These are phyloP conservation scores for Styphnolobium japonicum DNA, from an alignment of 306 rosid species.

Conservation along the genomic window DNA sequence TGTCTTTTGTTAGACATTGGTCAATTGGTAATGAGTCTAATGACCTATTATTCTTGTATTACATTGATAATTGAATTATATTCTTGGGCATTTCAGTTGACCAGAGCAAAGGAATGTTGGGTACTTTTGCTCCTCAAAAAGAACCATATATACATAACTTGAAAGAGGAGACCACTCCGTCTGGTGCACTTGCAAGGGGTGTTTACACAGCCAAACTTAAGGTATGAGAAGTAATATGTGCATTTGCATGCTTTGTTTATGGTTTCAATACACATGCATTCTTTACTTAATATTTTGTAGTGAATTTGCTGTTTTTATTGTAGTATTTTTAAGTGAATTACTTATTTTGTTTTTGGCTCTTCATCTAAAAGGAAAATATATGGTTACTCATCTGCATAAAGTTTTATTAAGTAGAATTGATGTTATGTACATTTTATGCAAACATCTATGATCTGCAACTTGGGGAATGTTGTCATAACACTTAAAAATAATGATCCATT, in stretches of 20 bases:
- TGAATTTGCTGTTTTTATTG: background rate
- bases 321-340: background rate
- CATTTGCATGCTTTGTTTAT: background rate
- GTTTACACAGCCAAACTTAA: conserved; percentile 75
- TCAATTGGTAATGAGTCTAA: background rate
- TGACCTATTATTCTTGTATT: background rate
- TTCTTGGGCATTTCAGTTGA: conserved; percentile 63
- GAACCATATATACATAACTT: conserved; percentile 66
- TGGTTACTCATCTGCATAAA: background rate
- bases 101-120: conserved; percentile 85
- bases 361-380: background rate
- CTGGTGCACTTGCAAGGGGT: conserved; percentile 89
- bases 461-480: background rate
- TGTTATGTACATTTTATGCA: background rate
- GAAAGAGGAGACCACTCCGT: conserved; percentile 92
- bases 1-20: background rate
- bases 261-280: background rate
- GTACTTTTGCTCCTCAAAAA: conserved; percentile 86
- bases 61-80: background rate
- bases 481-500: background rate
- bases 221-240: conserved; percentile 38
- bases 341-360: background rate
- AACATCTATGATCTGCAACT: background rate
- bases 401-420: background rate
- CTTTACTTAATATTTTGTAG: background rate